A percentile compares a stretch with the other conserved stretches of the same genome.
These are phyloP conservation scores for Neofusicoccum kwambonambiense DNA, from an alignment of 2,329 filamentous ascomycete species.

Conservation along the genomic window DNA sequence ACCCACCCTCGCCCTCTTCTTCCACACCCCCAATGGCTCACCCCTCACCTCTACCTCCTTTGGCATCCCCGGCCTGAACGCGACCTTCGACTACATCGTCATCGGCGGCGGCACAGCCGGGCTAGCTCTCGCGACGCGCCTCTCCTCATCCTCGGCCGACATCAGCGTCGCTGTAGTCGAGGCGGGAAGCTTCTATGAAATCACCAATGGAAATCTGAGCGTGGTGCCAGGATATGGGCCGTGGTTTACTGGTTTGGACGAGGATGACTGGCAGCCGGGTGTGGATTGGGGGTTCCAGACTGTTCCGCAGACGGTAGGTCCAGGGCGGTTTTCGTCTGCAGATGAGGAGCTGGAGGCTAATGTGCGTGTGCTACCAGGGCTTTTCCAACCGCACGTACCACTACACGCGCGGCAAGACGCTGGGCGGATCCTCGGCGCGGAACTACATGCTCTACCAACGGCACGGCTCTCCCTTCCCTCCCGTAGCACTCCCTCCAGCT, in stretches of 20 bases:
- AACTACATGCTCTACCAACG: not conserved
- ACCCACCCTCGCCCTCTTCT: not conserved
- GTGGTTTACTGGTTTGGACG: conserved; percentile 6
- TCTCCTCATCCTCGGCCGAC: conserved; percentile 19
- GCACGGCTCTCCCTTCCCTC: too few relatives aligned
- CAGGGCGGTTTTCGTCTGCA: too few relatives aligned
- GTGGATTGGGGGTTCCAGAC: not conserved
- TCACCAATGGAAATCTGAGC: conserved; percentile 26
- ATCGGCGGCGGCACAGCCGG: conserved; percentile 30
- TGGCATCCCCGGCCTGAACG: not conserved
- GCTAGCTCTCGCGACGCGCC: conserved; percentile 23
- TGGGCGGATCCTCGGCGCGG: conserved; percentile 25
- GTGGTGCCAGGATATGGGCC: conserved; percentile 24
- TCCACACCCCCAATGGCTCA: not conserved
- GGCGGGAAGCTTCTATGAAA: conserved; percentile 32
- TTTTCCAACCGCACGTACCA: conserved; percentile 21
- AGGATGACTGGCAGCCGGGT: not conserved
- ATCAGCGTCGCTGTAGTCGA: conserved; percentile 30
- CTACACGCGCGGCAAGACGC: conserved; percentile 30
- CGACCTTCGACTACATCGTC: conserved; percentile 20
- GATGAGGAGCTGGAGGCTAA: too few relatives aligned
- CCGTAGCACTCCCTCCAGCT: too few relatives aligned
- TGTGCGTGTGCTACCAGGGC: not conserved
- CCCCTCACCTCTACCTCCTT: not conserved
- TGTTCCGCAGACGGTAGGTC: not conserved